These are phyloP conservation scores for Xanthoconium stramineum DNA, from an alignment of 768 basidiomycete genomes.

Conservation along the genomic window DNA sequence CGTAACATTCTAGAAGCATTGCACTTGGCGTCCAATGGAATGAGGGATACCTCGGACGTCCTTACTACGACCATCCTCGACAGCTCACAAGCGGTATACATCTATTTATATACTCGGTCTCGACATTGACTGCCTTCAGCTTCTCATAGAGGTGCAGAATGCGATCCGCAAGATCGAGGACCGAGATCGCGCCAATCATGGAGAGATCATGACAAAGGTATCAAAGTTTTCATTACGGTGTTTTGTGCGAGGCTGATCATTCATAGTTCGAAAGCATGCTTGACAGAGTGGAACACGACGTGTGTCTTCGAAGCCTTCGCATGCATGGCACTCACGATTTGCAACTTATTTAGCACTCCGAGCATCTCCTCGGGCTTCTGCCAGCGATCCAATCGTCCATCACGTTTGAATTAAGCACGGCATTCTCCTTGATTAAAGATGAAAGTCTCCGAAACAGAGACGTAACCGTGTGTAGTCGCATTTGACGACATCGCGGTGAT, in stretches of 20 bases:
- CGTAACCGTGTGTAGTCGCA: slow-evolving; percentile 18
- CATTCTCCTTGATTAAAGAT: slow-evolving; percentile 26
- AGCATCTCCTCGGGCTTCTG: slow-evolving; percentile 25
- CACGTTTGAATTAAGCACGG: slow-evolving; percentile 22
- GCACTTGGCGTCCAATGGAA: slow-evolving; percentile 13
- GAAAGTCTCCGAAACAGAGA: slow-evolving; percentile 28
- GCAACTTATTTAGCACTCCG: slow-evolving; percentile 23
- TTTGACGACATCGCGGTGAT: neutral
- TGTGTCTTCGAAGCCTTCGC: slow-evolving; percentile 7
- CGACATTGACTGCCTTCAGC: slow-evolving; percentile 17
- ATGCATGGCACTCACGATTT: neutral
- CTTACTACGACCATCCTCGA: slow-evolving; percentile 10
- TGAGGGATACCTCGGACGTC: slow-evolving; percentile 24
- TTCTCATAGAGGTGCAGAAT: slow-evolving; percentile 21
- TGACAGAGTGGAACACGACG: slow-evolving; percentile 22
- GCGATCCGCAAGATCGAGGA: slow-evolving; percentile 21
- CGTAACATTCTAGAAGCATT: slow-evolving; percentile 22
- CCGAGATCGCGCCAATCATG: slow-evolving; percentile 17
- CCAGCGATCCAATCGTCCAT: slow-evolving; percentile 24
- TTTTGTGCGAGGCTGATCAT: slow-evolving; percentile 14
- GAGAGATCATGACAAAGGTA: slow-evolving; percentile 25
- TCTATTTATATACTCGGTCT: neutral
- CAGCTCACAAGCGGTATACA: slow-evolving; percentile 22
- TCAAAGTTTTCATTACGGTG: neutral
- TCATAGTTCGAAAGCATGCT: slow-evolving; percentile 25